Evolutionary conservation across 2,329 filamentous ascomycete genomes (phyloP), one percentile per base, ranked within the genome.

Genomic region (Triangularia verruculosa): DNA sequence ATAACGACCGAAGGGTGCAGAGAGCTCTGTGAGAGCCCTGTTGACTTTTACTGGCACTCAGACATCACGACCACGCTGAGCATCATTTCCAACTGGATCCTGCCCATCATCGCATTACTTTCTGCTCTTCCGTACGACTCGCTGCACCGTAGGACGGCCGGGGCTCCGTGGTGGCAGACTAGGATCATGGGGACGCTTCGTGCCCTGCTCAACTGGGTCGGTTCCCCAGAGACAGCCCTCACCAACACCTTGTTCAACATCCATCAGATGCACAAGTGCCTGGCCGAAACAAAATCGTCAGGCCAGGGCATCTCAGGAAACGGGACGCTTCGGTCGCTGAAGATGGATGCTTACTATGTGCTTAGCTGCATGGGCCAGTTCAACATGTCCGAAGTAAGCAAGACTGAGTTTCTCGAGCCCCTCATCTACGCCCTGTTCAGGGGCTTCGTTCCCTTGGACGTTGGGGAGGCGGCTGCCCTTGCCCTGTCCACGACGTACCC

Each of bases 41-140:
- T 59, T 12, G 56, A 63, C 51, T 59, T 47, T 47, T 63, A 59
- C n/a, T 59, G 56, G 56, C 17, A 17, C 22, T 55, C 61, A 6
- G 27, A 59, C 51, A 32, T 55, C 15, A 30, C 13, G 24, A 28
- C 59, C 17, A 59, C 61, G 4, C 34, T 64, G 8, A 51, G 55
- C 30, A 64, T 64, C 55, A 47, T 58, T 2, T 39, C 59, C n/a
- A 64, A 64, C 59, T 64, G 62, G 62, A 58, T 61, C 30, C 17
- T 64, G 4, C 62, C 62, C 30, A 59, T 63, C 57, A 43, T 64
- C 13, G 62, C 62, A 13, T 52, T 64, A 22, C 39, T 64, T 15
- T 39, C 62, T 13, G 53, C 28, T 24, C 54, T 64, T 17, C 59
- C 62, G 15, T 64, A 58, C n/a, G 62, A 64, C 43, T 61, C 62